phyloP scores from a whole-genome alignment of 176 grass and related monocot species.

The Zizania latifolia region DNA sequence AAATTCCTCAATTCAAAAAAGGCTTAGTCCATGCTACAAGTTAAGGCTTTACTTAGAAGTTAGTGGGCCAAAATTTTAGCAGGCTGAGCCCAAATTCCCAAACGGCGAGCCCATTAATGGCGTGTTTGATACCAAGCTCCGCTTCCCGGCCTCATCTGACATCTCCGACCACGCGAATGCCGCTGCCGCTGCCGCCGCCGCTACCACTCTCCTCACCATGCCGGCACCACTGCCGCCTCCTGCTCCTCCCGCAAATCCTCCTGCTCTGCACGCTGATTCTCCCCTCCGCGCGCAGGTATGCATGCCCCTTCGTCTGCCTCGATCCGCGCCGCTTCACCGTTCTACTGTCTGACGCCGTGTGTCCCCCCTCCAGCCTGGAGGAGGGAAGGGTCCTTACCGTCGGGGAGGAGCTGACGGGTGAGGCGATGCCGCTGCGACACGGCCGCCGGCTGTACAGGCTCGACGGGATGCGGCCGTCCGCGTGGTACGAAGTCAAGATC shows the following conservation, averaged over 20 bases:
- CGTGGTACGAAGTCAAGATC: constrained; percentile 96
- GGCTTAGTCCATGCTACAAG: no score
- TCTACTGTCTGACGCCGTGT: background rate
- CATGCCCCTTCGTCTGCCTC: background rate
- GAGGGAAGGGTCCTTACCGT: constrained; percentile 43
- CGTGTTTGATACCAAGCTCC: no score
- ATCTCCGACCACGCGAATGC: no score
- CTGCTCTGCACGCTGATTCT: background rate
- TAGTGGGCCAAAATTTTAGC: no score
- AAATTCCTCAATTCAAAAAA: no score
- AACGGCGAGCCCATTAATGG: no score
- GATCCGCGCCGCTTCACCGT: background rate
- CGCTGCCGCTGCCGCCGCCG: constrained; percentile 5
- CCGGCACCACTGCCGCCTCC: background rate
- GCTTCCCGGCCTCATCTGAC: background rate
- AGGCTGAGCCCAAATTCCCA: no score
- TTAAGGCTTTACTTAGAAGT: no score
- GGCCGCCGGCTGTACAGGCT: constrained; percentile 55
- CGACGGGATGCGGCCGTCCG: constrained; percentile 34
- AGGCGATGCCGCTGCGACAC: constrained; percentile 50
- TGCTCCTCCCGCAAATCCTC: background rate
- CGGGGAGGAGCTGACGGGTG: constrained; percentile 49
- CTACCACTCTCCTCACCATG: background rate
- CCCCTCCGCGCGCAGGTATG: background rate
- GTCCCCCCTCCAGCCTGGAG: constrained; percentile 31